Evolutionary conservation across 1,284 basidiomycete species (phyloP).

Genomic region (Athelia sp.): DNA sequence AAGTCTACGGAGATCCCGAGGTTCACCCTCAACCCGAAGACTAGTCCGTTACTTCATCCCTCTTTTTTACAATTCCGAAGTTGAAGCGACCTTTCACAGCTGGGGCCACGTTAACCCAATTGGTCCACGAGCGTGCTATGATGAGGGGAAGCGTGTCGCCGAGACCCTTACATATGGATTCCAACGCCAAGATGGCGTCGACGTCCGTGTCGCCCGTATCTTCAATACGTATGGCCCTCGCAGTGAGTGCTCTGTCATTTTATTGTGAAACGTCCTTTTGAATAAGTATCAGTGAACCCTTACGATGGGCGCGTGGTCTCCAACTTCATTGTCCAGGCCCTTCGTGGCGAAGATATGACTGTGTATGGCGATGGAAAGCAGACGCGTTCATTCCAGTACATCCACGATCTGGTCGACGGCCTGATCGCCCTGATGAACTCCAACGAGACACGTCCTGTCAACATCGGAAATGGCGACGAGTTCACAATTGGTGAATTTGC

Average conservation of each 20-base stretch:
- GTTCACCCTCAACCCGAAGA: conserved; percentile 95
- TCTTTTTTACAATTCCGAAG: conserved; percentile 5
- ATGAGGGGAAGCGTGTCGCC: conserved; percentile 95
- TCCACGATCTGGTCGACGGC: conserved; percentile 79
- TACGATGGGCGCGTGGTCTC: conserved; percentile 95
- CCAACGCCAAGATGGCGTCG: conserved; percentile 90
- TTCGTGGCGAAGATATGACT: conserved; percentile 93
- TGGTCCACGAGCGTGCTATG: conserved; percentile 95
- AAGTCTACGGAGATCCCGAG: conserved; percentile 96
- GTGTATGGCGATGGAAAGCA: conserved; percentile 96
- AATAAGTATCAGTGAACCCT: conserved; percentile 73
- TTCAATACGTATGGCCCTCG: conserved; percentile 79
- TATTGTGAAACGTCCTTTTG: conserved; percentile 6
- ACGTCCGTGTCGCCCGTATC: conserved; percentile 93
- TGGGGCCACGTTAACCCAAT: conserved; percentile 99
- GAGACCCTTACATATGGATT: conserved; percentile 95
- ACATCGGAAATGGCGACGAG: conserved; percentile 92
- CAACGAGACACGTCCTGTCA: conserved; percentile 85
- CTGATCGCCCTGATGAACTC: conserved; percentile 93
- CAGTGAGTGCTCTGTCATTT: conserved; percentile 15
- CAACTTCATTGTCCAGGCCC: conserved; percentile 96
- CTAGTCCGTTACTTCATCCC: conserved; percentile 54
- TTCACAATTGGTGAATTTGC: conserved; percentile 93
- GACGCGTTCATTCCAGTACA: conserved; percentile 96
- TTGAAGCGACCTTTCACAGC: conserved; percentile 31